phyloP scores from a whole-genome alignment of 169 alveolate genomes.

The Cryptosporidium xiaoi region DNA sequence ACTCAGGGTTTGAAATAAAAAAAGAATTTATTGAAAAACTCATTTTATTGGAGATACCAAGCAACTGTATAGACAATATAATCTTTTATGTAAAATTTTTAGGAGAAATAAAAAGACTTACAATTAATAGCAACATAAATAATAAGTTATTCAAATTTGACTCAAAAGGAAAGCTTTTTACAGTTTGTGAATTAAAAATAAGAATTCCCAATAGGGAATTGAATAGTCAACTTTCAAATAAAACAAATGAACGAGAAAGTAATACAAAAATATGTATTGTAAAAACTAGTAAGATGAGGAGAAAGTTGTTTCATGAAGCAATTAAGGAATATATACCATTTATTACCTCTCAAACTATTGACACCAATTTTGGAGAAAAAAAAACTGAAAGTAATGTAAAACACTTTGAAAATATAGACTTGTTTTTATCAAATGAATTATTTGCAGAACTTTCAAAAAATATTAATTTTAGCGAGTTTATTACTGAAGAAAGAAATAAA shows the following conservation, averaged over 20 bases:
- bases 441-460: conserved; percentile 18
- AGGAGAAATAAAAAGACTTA: conserved; percentile 50
- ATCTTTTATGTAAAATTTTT: conserved; percentile 22
- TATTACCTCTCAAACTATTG: conserved; percentile 75
- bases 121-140: neutral
- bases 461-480: conserved; percentile 16
- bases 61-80: conserved; percentile 1
- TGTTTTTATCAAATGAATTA: conserved; percentile 75
- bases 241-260: neutral
- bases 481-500: neutral
- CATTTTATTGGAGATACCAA: conserved; percentile 8
- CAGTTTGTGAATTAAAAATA: conserved; percentile 14
- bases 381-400: neutral
- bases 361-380: conserved; percentile 8
- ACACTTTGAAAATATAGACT: conserved; percentile 75
- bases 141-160: conserved; percentile 34
- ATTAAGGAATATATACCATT: conserved; percentile 79
- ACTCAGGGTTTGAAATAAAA: neutral
- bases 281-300: conserved; percentile 72
- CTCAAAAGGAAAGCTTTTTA: conserved; percentile 18
- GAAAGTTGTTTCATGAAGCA: conserved; percentile 79
- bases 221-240: neutral
- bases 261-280: neutral
- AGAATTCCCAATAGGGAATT: neutral
- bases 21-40: conserved; percentile 10